Evolutionary conservation across 768 basidiomycete species (phyloP).

Genomic region (Calocybe gangraenosa): DNA sequence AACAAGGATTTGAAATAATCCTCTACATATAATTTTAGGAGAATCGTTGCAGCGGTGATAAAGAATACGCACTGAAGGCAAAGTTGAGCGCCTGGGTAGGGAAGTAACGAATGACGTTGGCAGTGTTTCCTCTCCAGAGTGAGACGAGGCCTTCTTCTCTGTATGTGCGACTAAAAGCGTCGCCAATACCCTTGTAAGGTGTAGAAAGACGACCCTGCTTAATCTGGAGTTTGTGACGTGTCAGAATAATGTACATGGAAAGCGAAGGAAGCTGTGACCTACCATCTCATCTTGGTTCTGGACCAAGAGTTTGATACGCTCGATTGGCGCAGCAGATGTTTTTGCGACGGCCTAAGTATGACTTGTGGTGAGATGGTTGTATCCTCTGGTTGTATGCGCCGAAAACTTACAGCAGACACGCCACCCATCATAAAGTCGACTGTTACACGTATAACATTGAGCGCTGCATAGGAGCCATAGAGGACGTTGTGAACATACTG

Average conservation of each 20-base stretch:
- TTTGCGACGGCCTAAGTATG: constrained; percentile 86
- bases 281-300: constrained; percentile 99
- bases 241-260: constrained; percentile 18
- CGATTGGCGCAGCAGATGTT: constrained; percentile 98
- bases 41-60: background rate
- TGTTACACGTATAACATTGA: constrained; percentile 28
- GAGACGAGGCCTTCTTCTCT: constrained; percentile 92
- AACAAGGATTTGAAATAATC: constrained; percentile 99
- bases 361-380: constrained; percentile 16
- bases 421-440: constrained; percentile 97
- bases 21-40: constrained; percentile 46
- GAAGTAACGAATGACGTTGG: constrained; percentile 99
- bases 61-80: constrained; percentile 83
- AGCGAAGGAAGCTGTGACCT: constrained; percentile 15
- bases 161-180: constrained; percentile 93
- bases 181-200: constrained; percentile 94
- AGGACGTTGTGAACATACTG: constrained; percentile 39
- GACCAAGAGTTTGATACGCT: constrained; percentile 98
- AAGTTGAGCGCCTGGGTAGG: constrained; percentile 99
- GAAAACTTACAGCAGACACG: constrained; percentile 75
- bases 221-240: constrained; percentile 61
- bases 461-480: constrained; percentile 8
- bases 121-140: constrained; percentile 99
- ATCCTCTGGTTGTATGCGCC: background rate
- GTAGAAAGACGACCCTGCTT: constrained; percentile 97